phyloP scores from a whole-genome alignment of 1,284 basidiomycete genomes.

The Inonotus hispidus region DNA sequence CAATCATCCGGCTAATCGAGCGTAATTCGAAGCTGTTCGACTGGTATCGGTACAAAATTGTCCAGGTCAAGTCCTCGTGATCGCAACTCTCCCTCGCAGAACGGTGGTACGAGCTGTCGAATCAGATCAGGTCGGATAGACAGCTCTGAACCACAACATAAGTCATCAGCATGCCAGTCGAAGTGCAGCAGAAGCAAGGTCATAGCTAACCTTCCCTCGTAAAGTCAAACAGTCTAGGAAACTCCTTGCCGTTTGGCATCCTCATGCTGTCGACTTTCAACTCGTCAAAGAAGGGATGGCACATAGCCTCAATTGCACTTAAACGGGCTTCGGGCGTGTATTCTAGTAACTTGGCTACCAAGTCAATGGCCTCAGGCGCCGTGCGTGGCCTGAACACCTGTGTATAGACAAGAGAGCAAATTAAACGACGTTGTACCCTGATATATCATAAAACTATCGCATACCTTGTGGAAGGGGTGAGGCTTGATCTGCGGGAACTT shows the following conservation, averaged over 20 bases:
- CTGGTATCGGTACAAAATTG: constrained; percentile 90
- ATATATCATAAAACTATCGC: constrained; percentile 18
- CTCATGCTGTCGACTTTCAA: constrained; percentile 82
- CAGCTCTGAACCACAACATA: constrained; percentile 58
- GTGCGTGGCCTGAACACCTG: constrained; percentile 99
- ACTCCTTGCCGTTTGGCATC: constrained; percentile 96
- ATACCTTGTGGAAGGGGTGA: constrained; percentile 88
- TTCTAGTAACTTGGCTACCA: constrained; percentile 92
- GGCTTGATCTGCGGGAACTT: constrained; percentile 99
- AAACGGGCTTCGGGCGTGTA: constrained; percentile 94
- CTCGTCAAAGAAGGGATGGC: constrained; percentile 98
- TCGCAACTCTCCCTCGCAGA: constrained; percentile 85
- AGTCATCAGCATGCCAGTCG: background rate
- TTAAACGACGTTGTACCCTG: constrained; percentile 4
- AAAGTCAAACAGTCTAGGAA: constrained; percentile 94
- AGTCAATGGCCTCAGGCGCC: constrained; percentile 91
- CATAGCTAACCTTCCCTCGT: constrained; percentile 81
- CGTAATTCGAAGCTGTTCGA: constrained; percentile 87
- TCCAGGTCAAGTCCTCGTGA: constrained; percentile 85
- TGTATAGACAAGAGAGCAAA: constrained; percentile 12
- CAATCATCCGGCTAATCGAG: constrained; percentile 59
- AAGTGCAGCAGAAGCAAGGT: background rate
- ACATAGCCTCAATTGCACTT: constrained; percentile 90
- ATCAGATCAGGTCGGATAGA: constrained; percentile 95
- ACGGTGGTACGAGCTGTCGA: constrained; percentile 83